Conservation (phyloP, 257 asterid species). For the Gynochthodes officinalis region DNA sequence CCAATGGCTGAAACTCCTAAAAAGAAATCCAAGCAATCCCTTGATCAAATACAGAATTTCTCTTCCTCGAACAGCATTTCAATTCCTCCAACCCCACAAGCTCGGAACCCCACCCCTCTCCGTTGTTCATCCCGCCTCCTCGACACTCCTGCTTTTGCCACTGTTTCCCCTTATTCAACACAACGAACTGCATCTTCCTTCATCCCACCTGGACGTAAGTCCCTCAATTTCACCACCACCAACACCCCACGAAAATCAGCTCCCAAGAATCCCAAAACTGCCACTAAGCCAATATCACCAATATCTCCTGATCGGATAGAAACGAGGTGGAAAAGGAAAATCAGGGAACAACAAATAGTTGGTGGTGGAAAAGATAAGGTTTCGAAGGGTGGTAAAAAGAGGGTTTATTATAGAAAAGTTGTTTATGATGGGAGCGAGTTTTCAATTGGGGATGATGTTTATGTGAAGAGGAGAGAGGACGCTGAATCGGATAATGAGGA, state of each 20-base stretch:
- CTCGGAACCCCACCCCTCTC: constrained; percentile 31
- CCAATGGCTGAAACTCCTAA: constrained; percentile 56
- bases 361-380: constrained; percentile 22
- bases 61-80: constrained; percentile 29
- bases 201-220: constrained; percentile 17
- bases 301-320: constrained; percentile 50
- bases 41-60: constrained; percentile 13
- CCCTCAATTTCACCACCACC: constrained; percentile 28
- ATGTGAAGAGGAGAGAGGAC: constrained; percentile 75
- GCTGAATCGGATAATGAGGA: constrained; percentile 62
- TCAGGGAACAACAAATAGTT: constrained; percentile 17
- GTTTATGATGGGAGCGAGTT: constrained; percentile 72
- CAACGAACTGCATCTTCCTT: constrained; percentile 5
- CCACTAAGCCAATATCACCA: constrained; percentile 35
- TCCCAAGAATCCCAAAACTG: constrained; percentile 14
- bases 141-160: constrained; percentile 25
- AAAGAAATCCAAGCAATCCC: constrained; percentile 37
- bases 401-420: constrained; percentile 64
- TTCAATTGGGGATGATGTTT: constrained; percentile 70
- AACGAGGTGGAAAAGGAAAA: constrained; percentile 48
- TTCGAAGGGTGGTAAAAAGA: constrained; percentile 37
- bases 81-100: constrained; percentile 54
- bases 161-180: constrained; percentile 16
- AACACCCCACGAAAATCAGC: constrained; percentile 12
- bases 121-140: constrained; percentile 70